These are phyloP conservation scores for Aspergillus tanneri DNA, from an alignment of 2,329 filamentous ascomycete genomes.

Conservation along the genomic window DNA sequence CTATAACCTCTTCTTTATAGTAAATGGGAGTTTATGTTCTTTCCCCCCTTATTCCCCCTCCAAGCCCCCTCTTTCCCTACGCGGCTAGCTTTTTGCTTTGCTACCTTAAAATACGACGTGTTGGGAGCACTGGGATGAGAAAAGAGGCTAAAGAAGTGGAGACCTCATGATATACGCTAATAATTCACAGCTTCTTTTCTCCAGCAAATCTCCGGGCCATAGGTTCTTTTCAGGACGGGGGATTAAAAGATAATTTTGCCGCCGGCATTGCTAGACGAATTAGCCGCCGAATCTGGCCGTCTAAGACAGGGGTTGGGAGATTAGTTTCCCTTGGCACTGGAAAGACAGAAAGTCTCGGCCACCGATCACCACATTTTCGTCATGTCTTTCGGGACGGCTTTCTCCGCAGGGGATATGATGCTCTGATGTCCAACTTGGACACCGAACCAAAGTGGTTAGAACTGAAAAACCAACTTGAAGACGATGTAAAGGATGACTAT, in stretches of 20 bases:
- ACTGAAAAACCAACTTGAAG: conserved; percentile 9
- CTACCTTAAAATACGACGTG: neutral
- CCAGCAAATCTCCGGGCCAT: conserved; percentile 11
- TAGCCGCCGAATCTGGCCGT: conserved; percentile 19
- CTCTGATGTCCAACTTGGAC: conserved; percentile 24
- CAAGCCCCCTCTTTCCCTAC: too few relatives aligned
- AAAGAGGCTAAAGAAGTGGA: too few relatives aligned
- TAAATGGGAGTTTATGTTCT: too few relatives aligned
- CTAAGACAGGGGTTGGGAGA: conserved; percentile 7
- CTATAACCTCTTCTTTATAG: too few relatives aligned
- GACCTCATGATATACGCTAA: neutral
- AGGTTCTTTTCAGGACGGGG: conserved; percentile 18
- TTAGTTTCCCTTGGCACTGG: conserved; percentile 22
- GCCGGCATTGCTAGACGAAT: conserved; percentile 16
- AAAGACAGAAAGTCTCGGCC: neutral
- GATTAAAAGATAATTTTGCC: conserved; percentile 17
- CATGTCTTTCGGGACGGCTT: conserved; percentile 25
- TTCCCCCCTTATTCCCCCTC: too few relatives aligned
- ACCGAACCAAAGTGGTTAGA: conserved; percentile 18
- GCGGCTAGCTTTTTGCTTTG: neutral
- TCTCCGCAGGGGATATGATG: conserved; percentile 18
- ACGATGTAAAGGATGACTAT: conserved; percentile 9
- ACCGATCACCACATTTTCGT: conserved; percentile 19
- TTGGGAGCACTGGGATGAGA: neutral
- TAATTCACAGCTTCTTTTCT: conserved; percentile 16